phyloP scores from a whole-genome alignment of 192 early-diverging fungal species.

The Coemansia sp. region DNA sequence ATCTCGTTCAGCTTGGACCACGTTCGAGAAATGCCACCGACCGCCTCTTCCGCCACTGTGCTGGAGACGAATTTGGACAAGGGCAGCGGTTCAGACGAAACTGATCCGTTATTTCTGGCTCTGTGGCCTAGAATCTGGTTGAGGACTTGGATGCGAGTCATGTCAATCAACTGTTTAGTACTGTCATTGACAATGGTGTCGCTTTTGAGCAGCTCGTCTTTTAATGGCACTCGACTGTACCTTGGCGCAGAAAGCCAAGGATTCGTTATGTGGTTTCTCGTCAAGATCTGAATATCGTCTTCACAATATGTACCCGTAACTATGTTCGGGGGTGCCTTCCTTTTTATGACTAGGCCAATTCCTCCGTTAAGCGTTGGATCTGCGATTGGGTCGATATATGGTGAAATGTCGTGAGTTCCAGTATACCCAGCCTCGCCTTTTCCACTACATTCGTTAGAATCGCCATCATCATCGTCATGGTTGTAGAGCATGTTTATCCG shows the following conservation, averaged over 20 bases:
- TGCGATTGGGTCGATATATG: conserved; percentile 14
- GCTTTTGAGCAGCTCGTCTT: background rate
- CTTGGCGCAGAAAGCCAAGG: conserved; percentile 28
- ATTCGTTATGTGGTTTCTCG: conserved; percentile 24
- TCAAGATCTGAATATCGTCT: conserved; percentile 20
- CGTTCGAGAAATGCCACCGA: conserved; percentile 16
- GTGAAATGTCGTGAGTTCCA: background rate
- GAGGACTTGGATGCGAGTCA: conserved; percentile 46
- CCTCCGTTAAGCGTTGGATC: conserved; percentile 36
- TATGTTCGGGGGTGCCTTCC: background rate
- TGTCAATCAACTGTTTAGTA: conserved; percentile 26
- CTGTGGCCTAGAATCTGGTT: conserved; percentile 11
- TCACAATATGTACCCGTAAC: background rate
- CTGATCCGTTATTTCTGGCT: background rate
- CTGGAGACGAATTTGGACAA: conserved; percentile 35
- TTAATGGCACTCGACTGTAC: conserved; percentile 16
- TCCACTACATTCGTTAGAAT: background rate
- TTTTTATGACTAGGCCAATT: conserved; percentile 29
- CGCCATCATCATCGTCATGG: background rate
- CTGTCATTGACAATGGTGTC: background rate
- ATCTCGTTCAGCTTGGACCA: conserved; percentile 20
- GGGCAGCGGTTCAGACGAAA: background rate
- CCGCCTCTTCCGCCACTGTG: conserved; percentile 40
- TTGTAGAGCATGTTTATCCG: conserved; percentile 14
- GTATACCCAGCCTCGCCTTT: background rate